These are phyloP conservation scores for Camelina hispida DNA, from an alignment of 345 rosid species.

Conservation along the genomic window DNA sequence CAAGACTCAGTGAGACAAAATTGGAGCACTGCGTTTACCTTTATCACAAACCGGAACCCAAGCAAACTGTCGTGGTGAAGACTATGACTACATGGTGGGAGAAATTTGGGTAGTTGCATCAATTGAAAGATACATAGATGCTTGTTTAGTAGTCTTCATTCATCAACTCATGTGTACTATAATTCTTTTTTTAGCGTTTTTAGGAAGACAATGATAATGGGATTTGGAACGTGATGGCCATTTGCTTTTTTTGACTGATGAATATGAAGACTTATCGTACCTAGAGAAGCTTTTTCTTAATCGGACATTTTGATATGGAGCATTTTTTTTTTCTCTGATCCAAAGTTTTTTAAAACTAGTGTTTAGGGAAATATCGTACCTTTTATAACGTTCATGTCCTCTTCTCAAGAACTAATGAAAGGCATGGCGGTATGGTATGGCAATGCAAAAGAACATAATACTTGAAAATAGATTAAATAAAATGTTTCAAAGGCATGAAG, in stretches of 20 bases:
- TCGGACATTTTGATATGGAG: background rate
- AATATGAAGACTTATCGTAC: background rate
- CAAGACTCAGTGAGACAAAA: constrained; percentile 46
- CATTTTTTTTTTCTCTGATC: background rate
- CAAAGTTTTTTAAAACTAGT: background rate
- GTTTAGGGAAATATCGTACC: background rate
- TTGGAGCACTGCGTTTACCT: constrained; percentile 59
- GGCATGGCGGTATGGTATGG: background rate
- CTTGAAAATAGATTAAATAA: too few relatives aligned
- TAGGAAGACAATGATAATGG: constrained; percentile 1
- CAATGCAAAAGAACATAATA: too few relatives aligned
- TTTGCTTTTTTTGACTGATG: constrained; percentile 12
- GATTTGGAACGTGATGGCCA: constrained; percentile 7
- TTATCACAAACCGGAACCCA: constrained; percentile 37
- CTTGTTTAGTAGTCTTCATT: constrained; percentile 21
- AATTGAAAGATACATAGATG: constrained; percentile 10
- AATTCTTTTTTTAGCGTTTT: background rate
- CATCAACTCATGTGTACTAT: background rate
- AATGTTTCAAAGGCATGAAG: background rate
- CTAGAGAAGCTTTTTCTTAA: background rate
- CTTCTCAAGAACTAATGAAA: background rate
- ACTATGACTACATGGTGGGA: background rate
- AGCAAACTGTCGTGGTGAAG: constrained; percentile 28
- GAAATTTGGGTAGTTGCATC: background rate
- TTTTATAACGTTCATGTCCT: background rate